Evolutionary conservation across 1,139 yeast genomes (phyloP).

Genomic region (Zygoascus sp.): DNA sequence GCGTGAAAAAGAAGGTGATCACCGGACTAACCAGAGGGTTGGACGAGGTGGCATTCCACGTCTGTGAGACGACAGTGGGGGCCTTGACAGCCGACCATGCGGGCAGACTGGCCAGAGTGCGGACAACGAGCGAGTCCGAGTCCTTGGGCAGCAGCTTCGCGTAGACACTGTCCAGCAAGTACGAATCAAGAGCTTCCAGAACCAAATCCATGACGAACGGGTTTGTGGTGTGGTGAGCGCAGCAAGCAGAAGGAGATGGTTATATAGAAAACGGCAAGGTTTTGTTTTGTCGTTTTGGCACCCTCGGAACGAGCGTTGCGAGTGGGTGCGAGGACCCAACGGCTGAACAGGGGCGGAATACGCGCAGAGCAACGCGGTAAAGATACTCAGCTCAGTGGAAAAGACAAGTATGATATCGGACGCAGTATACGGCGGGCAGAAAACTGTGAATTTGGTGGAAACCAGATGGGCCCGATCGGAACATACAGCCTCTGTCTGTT

Average conservation of each 20-base stretch:
- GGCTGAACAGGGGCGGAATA: not conserved
- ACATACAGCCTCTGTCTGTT: too few species aligned
- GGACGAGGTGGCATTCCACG: slow-evolving; percentile 1
- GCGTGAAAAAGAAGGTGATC: slow-evolving; percentile 1
- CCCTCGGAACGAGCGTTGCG: not conserved
- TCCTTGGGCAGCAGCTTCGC: slow-evolving; percentile 50
- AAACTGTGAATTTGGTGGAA: too few species aligned
- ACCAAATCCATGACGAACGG: slow-evolving; percentile 82
- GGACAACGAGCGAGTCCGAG: not conserved
- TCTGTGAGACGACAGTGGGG: not conserved
- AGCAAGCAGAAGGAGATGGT: not conserved
- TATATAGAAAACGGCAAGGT: not conserved
- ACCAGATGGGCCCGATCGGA: too few species aligned
- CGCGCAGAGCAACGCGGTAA: too few species aligned
- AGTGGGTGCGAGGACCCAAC: not conserved
- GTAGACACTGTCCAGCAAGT: slow-evolving; percentile 64
- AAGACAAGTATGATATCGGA: not conserved
- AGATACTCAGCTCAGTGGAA: too few species aligned
- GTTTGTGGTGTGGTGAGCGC: not conserved
- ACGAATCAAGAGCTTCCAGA: slow-evolving; percentile 71
- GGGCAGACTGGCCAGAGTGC: not conserved
- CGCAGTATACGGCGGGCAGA: too few species aligned
- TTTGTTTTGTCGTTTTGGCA: not conserved
- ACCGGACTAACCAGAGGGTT: not conserved
- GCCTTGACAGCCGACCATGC: slow-evolving; percentile 2